Conservation (phyloP, 257 asterid species). For the Primulina eburnea region DNA sequence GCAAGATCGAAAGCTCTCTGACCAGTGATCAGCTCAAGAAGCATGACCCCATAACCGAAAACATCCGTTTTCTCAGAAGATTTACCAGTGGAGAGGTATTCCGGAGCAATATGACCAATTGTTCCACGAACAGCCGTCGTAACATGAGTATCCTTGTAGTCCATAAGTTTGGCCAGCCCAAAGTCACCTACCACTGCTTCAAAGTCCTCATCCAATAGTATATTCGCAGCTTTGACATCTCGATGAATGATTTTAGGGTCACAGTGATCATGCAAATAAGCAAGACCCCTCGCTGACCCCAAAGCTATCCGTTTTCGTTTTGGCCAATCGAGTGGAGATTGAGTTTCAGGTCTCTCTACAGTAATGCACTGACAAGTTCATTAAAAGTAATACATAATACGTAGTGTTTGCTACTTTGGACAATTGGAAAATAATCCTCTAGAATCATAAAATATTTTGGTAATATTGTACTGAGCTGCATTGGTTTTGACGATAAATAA, state of each 20-base stretch:
- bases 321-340: conserved; percentile 78
- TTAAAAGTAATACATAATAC: conserved; percentile 6
- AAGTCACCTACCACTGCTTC: conserved; percentile 97
- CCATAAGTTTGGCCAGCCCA: conserved; percentile 94
- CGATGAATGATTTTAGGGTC: conserved; percentile 89
- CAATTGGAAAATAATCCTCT: not conserved
- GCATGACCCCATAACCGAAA: conserved; percentile 90
- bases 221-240: conserved; percentile 85
- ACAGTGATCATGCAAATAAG: conserved; percentile 92
- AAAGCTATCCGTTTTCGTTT: conserved; percentile 67
- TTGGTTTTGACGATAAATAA: not conserved
- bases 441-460: not conserved
- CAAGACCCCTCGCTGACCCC: conserved; percentile 89
- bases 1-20: conserved; percentile 92
- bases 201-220: conserved; percentile 80
- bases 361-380: conserved; percentile 12
- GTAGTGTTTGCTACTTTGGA: not conserved
- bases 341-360: conserved; percentile 68
- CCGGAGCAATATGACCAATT: conserved; percentile 82
- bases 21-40: conserved; percentile 95
- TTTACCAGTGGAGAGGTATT: conserved; percentile 77
- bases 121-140: conserved; percentile 93
- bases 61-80: conserved; percentile 93
- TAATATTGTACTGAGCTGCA: not conserved
- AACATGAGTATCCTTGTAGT: conserved; percentile 91